These are phyloP conservation scores for Sugiyamaella chiloensis DNA, from an alignment of 805 yeast genomes.

Conservation along the genomic window DNA sequence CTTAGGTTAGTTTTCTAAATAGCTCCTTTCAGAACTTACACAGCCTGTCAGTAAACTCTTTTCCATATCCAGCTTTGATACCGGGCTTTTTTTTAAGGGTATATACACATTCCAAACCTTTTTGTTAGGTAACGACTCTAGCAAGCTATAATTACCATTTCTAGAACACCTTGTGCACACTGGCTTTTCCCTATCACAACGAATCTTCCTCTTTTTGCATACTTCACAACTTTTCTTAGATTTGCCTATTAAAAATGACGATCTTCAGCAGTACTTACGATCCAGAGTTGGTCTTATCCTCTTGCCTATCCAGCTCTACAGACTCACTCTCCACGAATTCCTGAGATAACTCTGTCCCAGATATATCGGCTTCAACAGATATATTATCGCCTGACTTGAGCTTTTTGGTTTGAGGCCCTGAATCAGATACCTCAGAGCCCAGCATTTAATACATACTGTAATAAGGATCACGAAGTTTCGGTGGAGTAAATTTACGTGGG, in stretches of 20 bases:
- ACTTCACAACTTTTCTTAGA: slow-evolving; percentile 5
- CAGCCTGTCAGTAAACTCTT: slow-evolving; percentile 20
- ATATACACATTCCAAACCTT: slow-evolving; percentile 24
- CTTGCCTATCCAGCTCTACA: not conserved
- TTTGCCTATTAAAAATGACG: not conserved
- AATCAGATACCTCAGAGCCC: too few relatives aligned
- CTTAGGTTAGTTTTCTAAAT: not conserved
- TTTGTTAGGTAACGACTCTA: not conserved
- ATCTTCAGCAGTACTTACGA: not conserved
- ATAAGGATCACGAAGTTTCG: too few relatives aligned
- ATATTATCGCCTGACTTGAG: not conserved
- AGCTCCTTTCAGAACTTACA: not conserved
- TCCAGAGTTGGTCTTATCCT: not conserved
- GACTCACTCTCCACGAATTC: too few relatives aligned
- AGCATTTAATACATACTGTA: too few relatives aligned
- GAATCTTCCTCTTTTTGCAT: slow-evolving; percentile 8
- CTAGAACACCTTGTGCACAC: slow-evolving; percentile 4
- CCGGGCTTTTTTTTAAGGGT: slow-evolving; percentile 26
- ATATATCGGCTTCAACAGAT: too few relatives aligned
- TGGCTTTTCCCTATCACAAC: slow-evolving; percentile 8
- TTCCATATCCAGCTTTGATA: slow-evolving; percentile 27
- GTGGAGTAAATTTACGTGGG: too few relatives aligned
- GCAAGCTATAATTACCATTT: not conserved
- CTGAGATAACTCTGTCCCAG: too few relatives aligned
- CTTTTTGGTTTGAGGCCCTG: not conserved